These are phyloP conservation scores for Eutypa lata DNA, from an alignment of 2,329 filamentous ascomycete genomes.

Conservation along the genomic window DNA sequence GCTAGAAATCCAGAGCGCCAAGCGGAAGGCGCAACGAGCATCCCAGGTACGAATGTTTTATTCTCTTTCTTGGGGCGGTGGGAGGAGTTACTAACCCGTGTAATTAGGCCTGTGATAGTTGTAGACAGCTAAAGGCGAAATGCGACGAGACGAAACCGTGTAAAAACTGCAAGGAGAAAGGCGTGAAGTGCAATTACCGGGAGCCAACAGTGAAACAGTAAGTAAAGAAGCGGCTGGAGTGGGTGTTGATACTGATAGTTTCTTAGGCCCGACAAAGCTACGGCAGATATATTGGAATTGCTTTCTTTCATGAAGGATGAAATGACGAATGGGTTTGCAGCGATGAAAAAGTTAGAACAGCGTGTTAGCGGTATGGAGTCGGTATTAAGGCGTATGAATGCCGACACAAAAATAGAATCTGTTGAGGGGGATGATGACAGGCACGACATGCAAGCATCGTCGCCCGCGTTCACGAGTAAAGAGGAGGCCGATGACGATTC, in stretches of 20 bases:
- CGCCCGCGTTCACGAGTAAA: constrained; percentile 16
- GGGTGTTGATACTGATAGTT: constrained; percentile 7
- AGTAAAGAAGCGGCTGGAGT: constrained; percentile 30
- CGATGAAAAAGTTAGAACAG: constrained; percentile 28
- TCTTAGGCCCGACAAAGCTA: constrained; percentile 55
- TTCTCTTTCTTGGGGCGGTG: neutral
- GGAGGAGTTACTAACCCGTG: constrained; percentile 20
- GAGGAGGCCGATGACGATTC: constrained; percentile 15
- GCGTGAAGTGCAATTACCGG: constrained; percentile 79
- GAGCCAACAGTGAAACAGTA: constrained; percentile 91
- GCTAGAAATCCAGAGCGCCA: constrained; percentile 40
- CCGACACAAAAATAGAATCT: constrained; percentile 28
- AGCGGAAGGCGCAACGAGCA: constrained; percentile 63
- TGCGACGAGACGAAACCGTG: constrained; percentile 84
- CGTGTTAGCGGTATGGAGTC: constrained; percentile 39
- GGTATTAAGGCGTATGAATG: constrained; percentile 18
- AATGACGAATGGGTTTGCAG: constrained; percentile 35
- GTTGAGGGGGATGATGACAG: constrained; percentile 28
- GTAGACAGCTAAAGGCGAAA: constrained; percentile 83
- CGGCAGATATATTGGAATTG: constrained; percentile 58
- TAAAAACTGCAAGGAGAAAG: constrained; percentile 86
- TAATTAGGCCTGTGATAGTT: constrained; percentile 81
- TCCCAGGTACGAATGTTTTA: constrained; percentile 49
- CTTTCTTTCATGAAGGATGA: constrained; percentile 34
- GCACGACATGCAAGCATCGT: constrained; percentile 17